A percentile compares a stretch with the other conserved stretches of the same genome.
phyloP scores from a whole-genome alignment of 768 basidiomycete species.

The Mycena pura region DNA sequence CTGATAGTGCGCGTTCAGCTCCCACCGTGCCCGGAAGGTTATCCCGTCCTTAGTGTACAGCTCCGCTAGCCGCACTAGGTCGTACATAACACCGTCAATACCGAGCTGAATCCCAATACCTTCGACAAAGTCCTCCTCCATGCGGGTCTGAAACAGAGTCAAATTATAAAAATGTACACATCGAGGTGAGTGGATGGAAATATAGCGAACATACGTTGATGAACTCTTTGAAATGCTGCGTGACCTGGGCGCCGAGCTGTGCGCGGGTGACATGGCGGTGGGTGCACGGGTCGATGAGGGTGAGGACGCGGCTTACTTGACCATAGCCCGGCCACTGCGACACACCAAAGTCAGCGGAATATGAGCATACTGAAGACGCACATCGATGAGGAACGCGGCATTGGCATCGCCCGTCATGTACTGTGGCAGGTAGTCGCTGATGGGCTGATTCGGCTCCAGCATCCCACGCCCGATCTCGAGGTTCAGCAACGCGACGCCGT shows the following conservation, averaged over 20 bases:
- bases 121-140: background rate
- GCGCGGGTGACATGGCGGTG: slow-evolving; percentile 18
- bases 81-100: slow-evolving; percentile 15
- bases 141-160: slow-evolving; percentile 11
- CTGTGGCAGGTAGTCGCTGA: slow-evolving; percentile 10
- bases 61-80: slow-evolving; percentile 20
- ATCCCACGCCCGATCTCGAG: slow-evolving; percentile 17
- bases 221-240: slow-evolving; percentile 21
- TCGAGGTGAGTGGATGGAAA: background rate
- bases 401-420: background rate
- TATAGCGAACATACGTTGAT: background rate
- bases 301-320: slow-evolving; percentile 11
- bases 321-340: slow-evolving; percentile 27
- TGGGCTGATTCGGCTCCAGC: background rate
- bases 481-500: slow-evolving; percentile 20
- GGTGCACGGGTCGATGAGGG: slow-evolving; percentile 16
- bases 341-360: background rate
- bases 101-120: background rate
- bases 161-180: background rate
- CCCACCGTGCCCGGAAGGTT: slow-evolving; percentile 11
- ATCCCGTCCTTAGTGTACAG: slow-evolving; percentile 24
- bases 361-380: background rate
- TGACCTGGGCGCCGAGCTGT: slow-evolving; percentile 14
- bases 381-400: slow-evolving; percentile 7
- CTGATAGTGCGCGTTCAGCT: slow-evolving; percentile 19